A percentile compares a stretch with the other conserved stretches of the same genome.
Conservation (phyloP, 2,329 filamentous ascomycete species). For the Fusarium subtropicale region DNA sequence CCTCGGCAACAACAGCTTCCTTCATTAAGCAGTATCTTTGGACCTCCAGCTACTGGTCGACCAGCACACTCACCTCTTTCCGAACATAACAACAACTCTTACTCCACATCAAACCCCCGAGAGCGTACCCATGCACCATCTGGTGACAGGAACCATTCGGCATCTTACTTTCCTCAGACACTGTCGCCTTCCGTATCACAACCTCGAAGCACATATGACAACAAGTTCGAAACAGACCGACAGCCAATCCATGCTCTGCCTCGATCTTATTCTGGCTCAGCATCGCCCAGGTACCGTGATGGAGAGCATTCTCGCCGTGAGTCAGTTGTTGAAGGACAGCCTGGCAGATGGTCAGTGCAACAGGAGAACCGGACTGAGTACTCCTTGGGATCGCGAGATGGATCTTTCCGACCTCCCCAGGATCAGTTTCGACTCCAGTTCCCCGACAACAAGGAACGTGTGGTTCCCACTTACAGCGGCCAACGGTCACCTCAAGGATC, state of each 20-base stretch:
- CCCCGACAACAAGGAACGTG: slow-evolving; percentile 52
- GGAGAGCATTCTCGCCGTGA: slow-evolving; percentile 53
- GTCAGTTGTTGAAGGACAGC: slow-evolving; percentile 53
- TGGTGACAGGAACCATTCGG: slow-evolving; percentile 54
- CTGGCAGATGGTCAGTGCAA: slow-evolving; percentile 54
- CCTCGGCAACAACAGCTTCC: slow-evolving; percentile 65
- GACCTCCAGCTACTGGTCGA: slow-evolving; percentile 58
- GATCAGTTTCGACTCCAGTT: slow-evolving; percentile 54
- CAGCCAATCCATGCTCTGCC: slow-evolving; percentile 46
- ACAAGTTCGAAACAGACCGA: slow-evolving; percentile 58
- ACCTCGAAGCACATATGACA: slow-evolving; percentile 60
- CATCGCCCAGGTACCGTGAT: slow-evolving; percentile 60
- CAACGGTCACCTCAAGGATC: slow-evolving; percentile 43
- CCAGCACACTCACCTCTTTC: slow-evolving; percentile 60
- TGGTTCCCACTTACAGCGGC: slow-evolving; percentile 45
- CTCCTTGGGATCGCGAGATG: slow-evolving; percentile 57
- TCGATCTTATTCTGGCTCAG: slow-evolving; percentile 56
- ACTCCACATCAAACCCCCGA: slow-evolving; percentile 59
- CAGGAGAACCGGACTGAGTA: slow-evolving; percentile 61
- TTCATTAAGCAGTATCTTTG: slow-evolving; percentile 68
- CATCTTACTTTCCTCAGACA: slow-evolving; percentile 62
- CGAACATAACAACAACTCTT: slow-evolving; percentile 59
- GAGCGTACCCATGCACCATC: slow-evolving; percentile 60
- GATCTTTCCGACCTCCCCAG: slow-evolving; percentile 50
- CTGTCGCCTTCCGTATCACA: slow-evolving; percentile 55